A percentile compares a stretch with the other conserved stretches of the same genome.
Evolutionary conservation across 176 grass and related monocot species (phyloP).

Genomic region (Tillandsia leiboldiana): DNA sequence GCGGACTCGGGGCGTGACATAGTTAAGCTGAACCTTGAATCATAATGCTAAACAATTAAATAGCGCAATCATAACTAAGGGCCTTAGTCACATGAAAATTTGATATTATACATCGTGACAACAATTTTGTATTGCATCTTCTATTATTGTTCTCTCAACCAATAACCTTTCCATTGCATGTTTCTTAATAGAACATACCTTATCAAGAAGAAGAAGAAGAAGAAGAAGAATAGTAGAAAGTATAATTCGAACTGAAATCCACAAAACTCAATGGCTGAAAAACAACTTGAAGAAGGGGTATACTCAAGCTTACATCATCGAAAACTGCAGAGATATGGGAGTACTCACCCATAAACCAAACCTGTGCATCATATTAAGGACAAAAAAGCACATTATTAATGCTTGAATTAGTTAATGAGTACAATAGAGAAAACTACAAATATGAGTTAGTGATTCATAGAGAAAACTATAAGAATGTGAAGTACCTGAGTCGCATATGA

Average conservation of each 20-base stretch:
- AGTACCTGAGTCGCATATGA: background rate
- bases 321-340: constrained; percentile 90
- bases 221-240: no score
- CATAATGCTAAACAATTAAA: background rate
- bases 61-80: background rate
- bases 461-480: background rate
- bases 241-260: no score
- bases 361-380: constrained; percentile 37
- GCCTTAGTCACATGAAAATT: background rate
- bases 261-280: no score
- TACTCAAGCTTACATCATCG: constrained; percentile 56
- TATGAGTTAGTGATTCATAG: no score
- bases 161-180: no score
- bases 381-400: background rate
- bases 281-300: background rate
- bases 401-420: constrained; percentile 2
- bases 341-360: constrained; percentile 99
- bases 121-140: no score
- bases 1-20: no score
- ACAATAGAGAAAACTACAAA: constrained; percentile 29
- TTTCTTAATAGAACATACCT: no score
- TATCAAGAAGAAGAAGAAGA: no score
- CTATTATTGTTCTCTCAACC: no score
- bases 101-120: no score
- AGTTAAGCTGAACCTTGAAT: background rate